A percentile compares a stretch with the other conserved stretches of the same genome.
These are phyloP conservation scores for Diplodia corticola DNA, from an alignment of 2,329 filamentous ascomycete species.

Conservation along the genomic window DNA sequence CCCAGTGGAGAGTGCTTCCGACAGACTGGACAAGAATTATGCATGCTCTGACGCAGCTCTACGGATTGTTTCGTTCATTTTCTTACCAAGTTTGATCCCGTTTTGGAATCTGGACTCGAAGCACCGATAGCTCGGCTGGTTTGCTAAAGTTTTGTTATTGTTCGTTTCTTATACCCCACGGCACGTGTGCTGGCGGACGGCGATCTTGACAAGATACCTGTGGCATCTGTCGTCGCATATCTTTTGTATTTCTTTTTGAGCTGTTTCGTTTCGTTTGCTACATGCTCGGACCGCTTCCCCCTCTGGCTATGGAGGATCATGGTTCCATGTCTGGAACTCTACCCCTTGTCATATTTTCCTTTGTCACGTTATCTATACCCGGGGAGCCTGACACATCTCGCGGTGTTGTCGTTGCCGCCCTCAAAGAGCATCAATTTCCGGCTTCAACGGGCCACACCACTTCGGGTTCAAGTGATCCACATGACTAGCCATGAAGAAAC, in stretches of 20 bases:
- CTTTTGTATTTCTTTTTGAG: not conserved
- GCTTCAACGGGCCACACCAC: not conserved
- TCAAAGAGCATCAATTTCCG: not conserved
- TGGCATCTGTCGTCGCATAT: not conserved
- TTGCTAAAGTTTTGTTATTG: not conserved
- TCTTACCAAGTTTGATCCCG: not conserved
- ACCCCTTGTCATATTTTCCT: not conserved
- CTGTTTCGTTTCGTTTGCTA: not conserved
- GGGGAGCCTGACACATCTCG: not conserved
- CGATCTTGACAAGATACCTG: not conserved
- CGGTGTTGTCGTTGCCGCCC: not conserved
- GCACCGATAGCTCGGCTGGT: not conserved
- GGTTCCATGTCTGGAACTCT: not conserved
- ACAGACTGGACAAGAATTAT: not conserved
- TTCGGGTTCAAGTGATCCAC: not conserved
- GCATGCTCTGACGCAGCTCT: not conserved
- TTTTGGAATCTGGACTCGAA: not conserved
- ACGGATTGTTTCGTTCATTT: not conserved
- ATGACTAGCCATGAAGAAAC: not conserved
- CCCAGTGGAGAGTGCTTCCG: not conserved
- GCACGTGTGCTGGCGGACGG: not conserved
- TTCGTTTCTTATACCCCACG: slow-evolving; percentile 8
- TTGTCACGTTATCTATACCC: not conserved
- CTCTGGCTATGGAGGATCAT: not conserved
- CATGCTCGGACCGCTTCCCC: not conserved